These are phyloP conservation scores for Pezicula radicicola DNA, from an alignment of 2,329 filamentous ascomycete genomes.

Conservation along the genomic window DNA sequence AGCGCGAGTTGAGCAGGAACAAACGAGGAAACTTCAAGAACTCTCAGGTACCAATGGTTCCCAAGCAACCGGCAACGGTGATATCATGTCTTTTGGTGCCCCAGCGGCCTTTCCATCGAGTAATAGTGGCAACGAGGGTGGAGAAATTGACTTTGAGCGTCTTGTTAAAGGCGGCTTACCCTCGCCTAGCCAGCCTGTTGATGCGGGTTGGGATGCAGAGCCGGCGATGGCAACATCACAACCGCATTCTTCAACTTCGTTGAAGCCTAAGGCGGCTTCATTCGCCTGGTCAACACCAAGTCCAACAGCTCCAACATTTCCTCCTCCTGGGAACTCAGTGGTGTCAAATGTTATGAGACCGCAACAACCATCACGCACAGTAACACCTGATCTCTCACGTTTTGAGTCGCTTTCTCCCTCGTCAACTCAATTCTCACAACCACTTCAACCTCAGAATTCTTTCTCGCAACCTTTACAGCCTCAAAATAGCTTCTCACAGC, in stretches of 20 bases:
- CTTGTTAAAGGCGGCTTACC: conserved; percentile 69
- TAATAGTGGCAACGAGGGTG: conserved; percentile 57
- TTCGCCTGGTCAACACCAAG: conserved; percentile 65
- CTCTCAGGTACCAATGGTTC: conserved; percentile 58
- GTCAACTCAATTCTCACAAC: conserved; percentile 61
- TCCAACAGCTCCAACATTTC: conserved; percentile 32
- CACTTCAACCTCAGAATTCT: conserved; percentile 45
- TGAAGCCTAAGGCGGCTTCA: conserved; percentile 37
- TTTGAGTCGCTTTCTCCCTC: conserved; percentile 56
- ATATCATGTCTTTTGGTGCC: conserved; percentile 69
- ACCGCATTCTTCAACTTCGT: conserved; percentile 31
- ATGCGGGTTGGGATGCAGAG: conserved; percentile 49
- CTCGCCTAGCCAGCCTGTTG: conserved; percentile 35
- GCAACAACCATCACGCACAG: conserved; percentile 46
- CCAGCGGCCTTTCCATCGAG: conserved; percentile 49
- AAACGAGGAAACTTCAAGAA: conserved; percentile 84
- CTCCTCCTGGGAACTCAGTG: conserved; percentile 11
- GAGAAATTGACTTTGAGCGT: conserved; percentile 80
- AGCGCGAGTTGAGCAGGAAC: conserved; percentile 79
- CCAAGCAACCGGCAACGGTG: conserved; percentile 52
- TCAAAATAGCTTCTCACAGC: conserved; percentile 4
- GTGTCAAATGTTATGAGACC: conserved; percentile 30
- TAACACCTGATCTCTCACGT: conserved; percentile 55
- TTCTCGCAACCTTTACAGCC: conserved; percentile 12
- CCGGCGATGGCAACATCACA: conserved; percentile 31